Evolutionary conservation across 2,329 filamentous ascomycete genomes (phyloP), one percentile per base, ranked within the genome.

Genomic region (Fusarium odoratissimum): DNA sequence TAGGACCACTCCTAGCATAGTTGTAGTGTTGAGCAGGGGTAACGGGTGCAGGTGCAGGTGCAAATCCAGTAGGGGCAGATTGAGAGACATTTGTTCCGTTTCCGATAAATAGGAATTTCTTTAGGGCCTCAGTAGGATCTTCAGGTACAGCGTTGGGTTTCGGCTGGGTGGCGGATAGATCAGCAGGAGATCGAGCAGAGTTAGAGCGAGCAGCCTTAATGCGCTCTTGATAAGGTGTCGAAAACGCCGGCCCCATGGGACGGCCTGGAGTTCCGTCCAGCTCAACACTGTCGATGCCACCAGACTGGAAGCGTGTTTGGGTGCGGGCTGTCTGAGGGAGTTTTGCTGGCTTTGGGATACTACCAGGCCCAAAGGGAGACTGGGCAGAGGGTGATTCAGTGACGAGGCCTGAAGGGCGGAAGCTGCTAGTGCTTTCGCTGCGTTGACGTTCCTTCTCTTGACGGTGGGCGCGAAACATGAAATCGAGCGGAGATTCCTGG

Each of bases 381-480:
- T 82, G 82, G 5, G 79, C 79, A 25, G 85, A 84, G n/a, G 89
- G 88, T n/a, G 87, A 90, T 65, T 87, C 85, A 8, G 86, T 84
- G 14, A 83, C 81, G 12, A 82, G 77, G 37, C 80, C 77, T 25
- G 74, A 73, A 74, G 83, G 64, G 76, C 83, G 74, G 75, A 86
- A 71, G 59, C 85, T 85, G 57, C 84, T 81, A 21, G 86, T 85
- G 73, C 87, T 90, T 25, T 86, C 85, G 65, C 87, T 86, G 31
- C 86, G 85, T 49, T 87, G 87, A 67, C 87, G 86, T 59, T 91
- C 91, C 78, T 91, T 92, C 81, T 96, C 93, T 68, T 93, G 92
- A 55, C 93, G 90, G 75, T 97, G 93, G 38, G 94, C 95, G 69
- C 92, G 92, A 85, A 98, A 98, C 79, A 98, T 92, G 71, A 97